These are phyloP conservation scores for Pseudoneurospora amorphoporcata DNA, from an alignment of 495 filamentous ascomycete genomes.

Conservation along the genomic window DNA sequence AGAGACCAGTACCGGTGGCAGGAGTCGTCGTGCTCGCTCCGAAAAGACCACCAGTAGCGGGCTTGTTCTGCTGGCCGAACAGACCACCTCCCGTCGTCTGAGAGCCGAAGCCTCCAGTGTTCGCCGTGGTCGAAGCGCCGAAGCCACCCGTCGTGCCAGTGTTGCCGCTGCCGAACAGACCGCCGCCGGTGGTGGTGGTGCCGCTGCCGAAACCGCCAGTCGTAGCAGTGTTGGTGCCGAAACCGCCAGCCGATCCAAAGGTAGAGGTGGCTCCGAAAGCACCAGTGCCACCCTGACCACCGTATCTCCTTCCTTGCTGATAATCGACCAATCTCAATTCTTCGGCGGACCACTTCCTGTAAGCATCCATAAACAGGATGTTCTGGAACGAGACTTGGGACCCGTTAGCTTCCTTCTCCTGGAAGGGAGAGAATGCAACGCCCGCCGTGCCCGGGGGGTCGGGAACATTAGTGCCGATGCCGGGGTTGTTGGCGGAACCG, in stretches of 20 bases:
- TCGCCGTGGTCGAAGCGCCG: slow-evolving; percentile 34
- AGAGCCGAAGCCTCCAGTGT: slow-evolving; percentile 33
- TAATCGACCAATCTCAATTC: slow-evolving; percentile 88
- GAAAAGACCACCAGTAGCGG: slow-evolving; percentile 32
- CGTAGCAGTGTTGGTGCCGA: slow-evolving; percentile 33
- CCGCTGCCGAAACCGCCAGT: slow-evolving; percentile 40
- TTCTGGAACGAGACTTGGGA: slow-evolving; percentile 65
- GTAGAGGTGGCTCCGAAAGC: slow-evolving; percentile 61
- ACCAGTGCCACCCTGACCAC: slow-evolving; percentile 68
- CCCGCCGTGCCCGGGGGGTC: slow-evolving; percentile 62
- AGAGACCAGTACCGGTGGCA: slow-evolving; percentile 1
- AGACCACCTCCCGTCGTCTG: slow-evolving; percentile 10
- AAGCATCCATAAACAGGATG: slow-evolving; percentile 75
- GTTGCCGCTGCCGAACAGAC: slow-evolving; percentile 35
- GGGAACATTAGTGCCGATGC: slow-evolving; percentile 30
- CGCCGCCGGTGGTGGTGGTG: slow-evolving; percentile 30
- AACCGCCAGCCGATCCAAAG: slow-evolving; percentile 39
- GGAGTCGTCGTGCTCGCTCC: slow-evolving; percentile 28
- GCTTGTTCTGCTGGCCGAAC: slow-evolving; percentile 11
- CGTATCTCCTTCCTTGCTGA: slow-evolving; percentile 69
- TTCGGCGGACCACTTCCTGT: slow-evolving; percentile 81
- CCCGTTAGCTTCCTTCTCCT: slow-evolving; percentile 68
- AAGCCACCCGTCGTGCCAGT: slow-evolving; percentile 26
- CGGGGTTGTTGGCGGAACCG: slow-evolving; percentile 35
- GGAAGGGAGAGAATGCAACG: slow-evolving; percentile 56